phyloP scores from a whole-genome alignment of 1,284 basidiomycete genomes.

The Cerrena zonata region DNA sequence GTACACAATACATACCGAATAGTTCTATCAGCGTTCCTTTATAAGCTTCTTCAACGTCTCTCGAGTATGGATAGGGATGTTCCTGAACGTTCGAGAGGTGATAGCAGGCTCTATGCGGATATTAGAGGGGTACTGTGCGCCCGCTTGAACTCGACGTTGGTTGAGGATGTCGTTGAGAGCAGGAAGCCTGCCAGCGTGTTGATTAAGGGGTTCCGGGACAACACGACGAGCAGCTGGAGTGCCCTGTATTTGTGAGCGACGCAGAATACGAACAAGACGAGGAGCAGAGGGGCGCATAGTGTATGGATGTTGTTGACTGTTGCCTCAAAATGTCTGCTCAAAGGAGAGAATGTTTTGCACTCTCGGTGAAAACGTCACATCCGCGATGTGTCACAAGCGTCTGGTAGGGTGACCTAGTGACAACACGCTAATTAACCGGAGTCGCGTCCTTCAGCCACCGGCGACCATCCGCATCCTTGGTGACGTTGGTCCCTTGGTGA shows the following conservation, averaged over 20 bases:
- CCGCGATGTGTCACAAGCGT: not conserved
- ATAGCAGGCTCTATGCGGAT: conserved; percentile 40
- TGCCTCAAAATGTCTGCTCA: not conserved
- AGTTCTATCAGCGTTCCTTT: conserved; percentile 29
- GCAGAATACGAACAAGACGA: conserved; percentile 38
- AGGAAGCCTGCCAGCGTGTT: conserved; percentile 25
- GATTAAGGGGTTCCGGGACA: conserved; percentile 20
- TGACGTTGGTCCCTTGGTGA: no score
- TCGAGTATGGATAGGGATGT: conserved; percentile 30
- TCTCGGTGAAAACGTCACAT: no score
- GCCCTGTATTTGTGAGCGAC: conserved; percentile 27
- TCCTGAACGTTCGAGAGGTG: conserved; percentile 32
- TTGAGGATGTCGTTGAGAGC: conserved; percentile 36
- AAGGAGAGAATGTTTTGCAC: not conserved
- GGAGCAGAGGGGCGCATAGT: conserved; percentile 1
- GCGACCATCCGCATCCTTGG: no score
- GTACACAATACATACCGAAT: not conserved
- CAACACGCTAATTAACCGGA: not conserved
- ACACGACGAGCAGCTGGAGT: conserved; percentile 21
- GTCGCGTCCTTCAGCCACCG: no score
- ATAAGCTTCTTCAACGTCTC: conserved; percentile 32
- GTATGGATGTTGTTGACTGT: not conserved
- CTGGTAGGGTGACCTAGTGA: not conserved
- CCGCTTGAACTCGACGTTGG: conserved; percentile 33
- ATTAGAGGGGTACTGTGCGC: conserved; percentile 36